These are phyloP conservation scores for Pseudonitzschia pungens DNA, from an alignment of 108 stramenopile genomes.

Conservation along the genomic window DNA sequence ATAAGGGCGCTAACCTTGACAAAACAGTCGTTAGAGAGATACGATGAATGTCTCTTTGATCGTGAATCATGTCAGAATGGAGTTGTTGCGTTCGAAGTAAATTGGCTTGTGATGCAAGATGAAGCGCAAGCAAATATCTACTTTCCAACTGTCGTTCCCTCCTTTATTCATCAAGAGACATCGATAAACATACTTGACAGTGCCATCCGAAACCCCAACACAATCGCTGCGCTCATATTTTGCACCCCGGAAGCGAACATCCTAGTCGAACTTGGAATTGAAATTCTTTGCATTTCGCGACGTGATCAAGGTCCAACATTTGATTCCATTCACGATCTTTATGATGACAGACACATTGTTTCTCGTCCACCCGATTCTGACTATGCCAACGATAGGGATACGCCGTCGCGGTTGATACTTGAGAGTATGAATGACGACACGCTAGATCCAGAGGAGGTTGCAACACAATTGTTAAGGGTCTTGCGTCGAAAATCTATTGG, in stretches of 20 bases:
- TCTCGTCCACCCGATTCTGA: background rate
- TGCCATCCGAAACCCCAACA: slow-evolving; percentile 4
- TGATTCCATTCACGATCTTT: background rate
- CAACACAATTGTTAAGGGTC: slow-evolving; percentile 19
- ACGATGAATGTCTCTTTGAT: slow-evolving; percentile 34
- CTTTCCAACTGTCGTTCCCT: slow-evolving; percentile 17
- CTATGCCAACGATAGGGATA: background rate
- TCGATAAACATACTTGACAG: slow-evolving; percentile 21
- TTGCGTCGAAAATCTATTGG: slow-evolving; percentile 23
- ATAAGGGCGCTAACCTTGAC: slow-evolving; percentile 16
- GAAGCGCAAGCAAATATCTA: background rate
- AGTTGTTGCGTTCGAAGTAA: slow-evolving; percentile 15
- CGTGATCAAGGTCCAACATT: slow-evolving; percentile 12
- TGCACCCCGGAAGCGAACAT: slow-evolving; percentile 15
- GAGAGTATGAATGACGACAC: background rate
- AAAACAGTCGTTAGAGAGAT: slow-evolving; percentile 13
- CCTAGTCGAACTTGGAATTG: slow-evolving; percentile 8
- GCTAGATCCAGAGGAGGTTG: slow-evolving; percentile 8
- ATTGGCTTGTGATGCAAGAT: slow-evolving; percentile 17
- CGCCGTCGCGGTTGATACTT: background rate
- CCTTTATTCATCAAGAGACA: slow-evolving; percentile 19
- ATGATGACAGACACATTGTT: background rate
- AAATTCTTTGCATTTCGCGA: slow-evolving; percentile 21
- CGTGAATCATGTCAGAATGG: slow-evolving; percentile 21
- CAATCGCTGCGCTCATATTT: slow-evolving; percentile 18